phyloP scores from a whole-genome alignment of 805 yeast genomes.

The Candida hungchunana region DNA sequence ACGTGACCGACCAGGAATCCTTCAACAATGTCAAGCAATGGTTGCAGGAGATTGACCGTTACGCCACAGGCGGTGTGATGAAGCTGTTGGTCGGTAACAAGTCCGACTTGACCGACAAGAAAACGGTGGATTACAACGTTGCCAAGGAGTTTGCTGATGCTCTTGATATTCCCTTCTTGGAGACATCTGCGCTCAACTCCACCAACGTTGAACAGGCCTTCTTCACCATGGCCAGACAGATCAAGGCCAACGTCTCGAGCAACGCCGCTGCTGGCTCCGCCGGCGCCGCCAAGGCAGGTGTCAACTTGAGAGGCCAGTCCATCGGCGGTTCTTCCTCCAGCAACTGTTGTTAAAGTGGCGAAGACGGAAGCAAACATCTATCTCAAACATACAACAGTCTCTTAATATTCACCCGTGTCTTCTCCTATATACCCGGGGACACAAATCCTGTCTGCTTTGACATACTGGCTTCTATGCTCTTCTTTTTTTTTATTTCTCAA shows the following conservation, averaged over 20 bases:
- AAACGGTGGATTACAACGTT: constrained; percentile 91
- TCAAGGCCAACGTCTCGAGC: constrained; percentile 89
- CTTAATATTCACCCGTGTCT: no score
- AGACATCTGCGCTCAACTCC: constrained; percentile 91
- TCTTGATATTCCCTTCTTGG: constrained; percentile 89
- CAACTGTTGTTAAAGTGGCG: constrained; percentile 13
- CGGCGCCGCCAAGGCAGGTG: constrained; percentile 53
- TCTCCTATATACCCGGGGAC: no score
- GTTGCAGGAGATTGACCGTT: constrained; percentile 97
- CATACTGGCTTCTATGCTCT: neutral
- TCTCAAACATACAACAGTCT: no score
- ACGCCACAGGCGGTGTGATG: constrained; percentile 96
- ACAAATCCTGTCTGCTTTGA: neutral
- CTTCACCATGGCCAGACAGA: constrained; percentile 97
- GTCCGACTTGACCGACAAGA: constrained; percentile 89
- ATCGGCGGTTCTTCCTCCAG: constrained; percentile 32
- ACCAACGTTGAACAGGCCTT: constrained; percentile 98
- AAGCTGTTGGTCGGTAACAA: constrained; percentile 95
- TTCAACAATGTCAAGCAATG: constrained; percentile 97
- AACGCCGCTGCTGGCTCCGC: constrained; percentile 32
- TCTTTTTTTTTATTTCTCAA: neutral
- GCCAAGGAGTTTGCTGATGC: constrained; percentile 98
- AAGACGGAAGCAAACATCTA: neutral
- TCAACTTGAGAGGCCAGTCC: constrained; percentile 69
- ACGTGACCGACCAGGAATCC: constrained; percentile 95